These are phyloP conservation scores for Wickerhamomyces bovis DNA, from an alignment of 805 yeast genomes.

Conservation along the genomic window DNA sequence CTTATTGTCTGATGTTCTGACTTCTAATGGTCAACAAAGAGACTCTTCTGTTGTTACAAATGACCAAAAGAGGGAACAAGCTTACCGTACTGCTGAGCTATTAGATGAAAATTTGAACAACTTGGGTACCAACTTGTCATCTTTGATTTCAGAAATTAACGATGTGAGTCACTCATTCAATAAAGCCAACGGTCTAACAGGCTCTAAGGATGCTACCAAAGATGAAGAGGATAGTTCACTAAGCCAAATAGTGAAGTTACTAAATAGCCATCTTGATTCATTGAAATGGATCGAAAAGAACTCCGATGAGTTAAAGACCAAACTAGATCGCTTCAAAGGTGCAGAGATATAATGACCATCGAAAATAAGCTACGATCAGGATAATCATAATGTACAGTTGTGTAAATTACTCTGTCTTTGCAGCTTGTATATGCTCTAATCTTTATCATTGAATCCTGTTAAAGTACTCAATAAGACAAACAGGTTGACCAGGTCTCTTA, in stretches of 20 bases:
- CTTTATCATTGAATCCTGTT: conserved; percentile 36
- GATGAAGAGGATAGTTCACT: conserved; percentile 41
- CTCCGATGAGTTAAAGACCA: conserved; percentile 61
- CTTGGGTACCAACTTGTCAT: conserved; percentile 68
- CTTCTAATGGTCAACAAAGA: conserved; percentile 25
- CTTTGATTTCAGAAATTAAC: conserved; percentile 77
- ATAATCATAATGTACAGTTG: conserved; percentile 3
- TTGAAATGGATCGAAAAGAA: conserved; percentile 79
- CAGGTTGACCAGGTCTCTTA: conserved; percentile 48
- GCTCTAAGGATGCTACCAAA: conserved; percentile 26
- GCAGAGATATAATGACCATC: conserved; percentile 13
- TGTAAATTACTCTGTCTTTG: conserved; percentile 1
- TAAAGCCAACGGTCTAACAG: conserved; percentile 43
- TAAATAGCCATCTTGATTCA: conserved; percentile 86
- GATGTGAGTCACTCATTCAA: conserved; percentile 77
- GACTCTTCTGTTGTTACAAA: conserved; percentile 40
- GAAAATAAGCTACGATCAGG: too few relatives aligned
- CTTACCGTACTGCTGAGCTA: conserved; percentile 80
- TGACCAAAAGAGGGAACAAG: conserved; percentile 85
- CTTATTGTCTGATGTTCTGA: conserved; percentile 29
- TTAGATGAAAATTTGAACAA: conserved; percentile 76
- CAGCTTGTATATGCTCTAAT: conserved; percentile 2
- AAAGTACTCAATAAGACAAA: conserved; percentile 49
- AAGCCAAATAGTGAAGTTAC: conserved; percentile 69
- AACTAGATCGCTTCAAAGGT: conserved; percentile 38